These are phyloP conservation scores for Mixia osmundae DNA, from an alignment of 1,284 basidiomycete species.

Conservation along the genomic window DNA sequence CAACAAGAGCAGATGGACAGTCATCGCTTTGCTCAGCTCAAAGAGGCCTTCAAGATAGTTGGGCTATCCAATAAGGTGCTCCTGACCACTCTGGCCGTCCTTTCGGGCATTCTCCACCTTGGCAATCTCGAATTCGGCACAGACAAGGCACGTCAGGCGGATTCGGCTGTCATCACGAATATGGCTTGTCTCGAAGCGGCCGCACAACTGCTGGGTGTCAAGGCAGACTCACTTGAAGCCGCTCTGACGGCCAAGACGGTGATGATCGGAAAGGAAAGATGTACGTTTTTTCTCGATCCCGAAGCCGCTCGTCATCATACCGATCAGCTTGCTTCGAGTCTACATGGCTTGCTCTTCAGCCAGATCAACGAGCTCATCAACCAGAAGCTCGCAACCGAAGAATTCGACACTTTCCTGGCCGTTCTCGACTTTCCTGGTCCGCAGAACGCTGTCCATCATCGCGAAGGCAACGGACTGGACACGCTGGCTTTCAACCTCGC, in stretches of 20 bases:
- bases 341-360: slow-evolving; percentile 83
- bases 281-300: slow-evolving; percentile 83
- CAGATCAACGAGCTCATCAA: slow-evolving; percentile 96
- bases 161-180: slow-evolving; percentile 67
- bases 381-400: slow-evolving; percentile 69
- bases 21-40: slow-evolving; percentile 41
- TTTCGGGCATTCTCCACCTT: slow-evolving; percentile 84
- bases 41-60: slow-evolving; percentile 73
- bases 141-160: slow-evolving; percentile 55
- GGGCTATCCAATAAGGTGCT: slow-evolving; percentile 63
- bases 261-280: slow-evolving; percentile 91
- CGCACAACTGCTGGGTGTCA: slow-evolving; percentile 74
- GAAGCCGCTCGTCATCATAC: slow-evolving; percentile 79
- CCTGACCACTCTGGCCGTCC: slow-evolving; percentile 75
- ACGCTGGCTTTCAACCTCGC: slow-evolving; percentile 93
- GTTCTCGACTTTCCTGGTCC: slow-evolving; percentile 86
- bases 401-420: slow-evolving; percentile 79
- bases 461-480: slow-evolving; percentile 61
- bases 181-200: slow-evolving; percentile 52
- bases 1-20: slow-evolving; percentile 6
- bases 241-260: slow-evolving; percentile 72
- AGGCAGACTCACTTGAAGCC: slow-evolving; percentile 47
- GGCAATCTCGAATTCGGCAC: slow-evolving; percentile 80
- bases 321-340: slow-evolving; percentile 74
- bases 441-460: slow-evolving; percentile 41